Conservation (phyloP, 306 rosid genomes). For the Citrullus colocynthis region DNA sequence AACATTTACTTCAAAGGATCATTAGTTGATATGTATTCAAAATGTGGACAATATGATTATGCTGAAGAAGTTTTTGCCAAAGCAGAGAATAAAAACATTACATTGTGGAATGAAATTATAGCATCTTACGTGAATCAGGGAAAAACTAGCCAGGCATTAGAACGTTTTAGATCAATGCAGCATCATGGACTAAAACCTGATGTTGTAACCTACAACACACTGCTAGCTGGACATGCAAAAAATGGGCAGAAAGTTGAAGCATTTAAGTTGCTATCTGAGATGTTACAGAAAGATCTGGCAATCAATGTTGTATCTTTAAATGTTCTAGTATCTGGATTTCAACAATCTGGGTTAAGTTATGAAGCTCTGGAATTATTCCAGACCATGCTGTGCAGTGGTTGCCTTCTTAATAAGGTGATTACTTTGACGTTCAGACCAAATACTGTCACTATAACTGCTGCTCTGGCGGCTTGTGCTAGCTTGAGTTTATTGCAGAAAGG, state of each 20-base stretch:
- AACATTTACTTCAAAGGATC: constrained; percentile 31
- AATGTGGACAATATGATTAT: constrained; percentile 17
- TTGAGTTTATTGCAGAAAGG: constrained; percentile 21
- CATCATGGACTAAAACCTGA: constrained; percentile 25
- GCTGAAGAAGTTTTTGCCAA: constrained; percentile 17
- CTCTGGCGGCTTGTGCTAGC: constrained; percentile 37
- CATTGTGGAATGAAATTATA: constrained; percentile 35
- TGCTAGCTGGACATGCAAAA: constrained; percentile 31
- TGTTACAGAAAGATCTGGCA: constrained; percentile 15
- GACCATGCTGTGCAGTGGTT: constrained; percentile 16
- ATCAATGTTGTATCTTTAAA: constrained; percentile 30
- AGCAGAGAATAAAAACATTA: constrained; percentile 19
- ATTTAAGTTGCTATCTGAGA: constrained; percentile 25
- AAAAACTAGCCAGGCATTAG: constrained; percentile 14
- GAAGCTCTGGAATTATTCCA: constrained; percentile 30
- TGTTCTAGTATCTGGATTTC: constrained; percentile 33
- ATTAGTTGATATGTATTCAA: constrained; percentile 28
- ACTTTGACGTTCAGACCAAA: constrained; percentile 11
- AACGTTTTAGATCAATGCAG: constrained; percentile 24
- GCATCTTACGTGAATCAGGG: constrained; percentile 22
- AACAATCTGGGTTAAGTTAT: constrained; percentile 30
- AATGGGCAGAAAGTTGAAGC: constrained; percentile 26
- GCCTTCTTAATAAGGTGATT: constrained; percentile 2
- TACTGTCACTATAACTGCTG: constrained; percentile 21
- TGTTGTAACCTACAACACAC: constrained; percentile 28